These are phyloP conservation scores for Lactifluus hygrophoroides DNA, from an alignment of 768 basidiomycete genomes.

Conservation along the genomic window DNA sequence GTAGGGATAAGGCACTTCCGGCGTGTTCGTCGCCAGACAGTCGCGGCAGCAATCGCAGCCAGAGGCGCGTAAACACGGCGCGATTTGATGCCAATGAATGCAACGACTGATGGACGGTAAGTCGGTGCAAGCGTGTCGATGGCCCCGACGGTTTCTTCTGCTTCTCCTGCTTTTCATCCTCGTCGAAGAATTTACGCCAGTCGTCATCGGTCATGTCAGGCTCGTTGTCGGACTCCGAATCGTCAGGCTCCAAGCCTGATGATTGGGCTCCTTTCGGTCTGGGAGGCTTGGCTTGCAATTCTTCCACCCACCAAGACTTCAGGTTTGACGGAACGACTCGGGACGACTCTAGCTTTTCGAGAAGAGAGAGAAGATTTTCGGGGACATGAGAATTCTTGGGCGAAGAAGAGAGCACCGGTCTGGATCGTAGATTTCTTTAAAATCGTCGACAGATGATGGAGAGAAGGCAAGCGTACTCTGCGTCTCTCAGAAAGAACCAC, in stretches of 20 bases:
- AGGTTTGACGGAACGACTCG: slow-evolving; percentile 62
- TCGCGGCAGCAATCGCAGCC: slow-evolving; percentile 63
- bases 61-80: slow-evolving; percentile 73
- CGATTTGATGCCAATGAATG: slow-evolving; percentile 71
- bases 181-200: slow-evolving; percentile 83
- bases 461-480: slow-evolving; percentile 41
- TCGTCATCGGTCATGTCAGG: slow-evolving; percentile 42
- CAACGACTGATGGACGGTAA: slow-evolving; percentile 70
- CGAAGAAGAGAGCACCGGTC: slow-evolving; percentile 24
- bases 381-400: slow-evolving; percentile 29
- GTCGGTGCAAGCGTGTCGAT: slow-evolving; percentile 44
- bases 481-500: slow-evolving; percentile 82
- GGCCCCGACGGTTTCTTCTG: slow-evolving; percentile 32
- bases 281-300: slow-evolving; percentile 49
- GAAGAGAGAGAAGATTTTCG: slow-evolving; percentile 51
- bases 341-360: slow-evolving; percentile 64
- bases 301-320: slow-evolving; percentile 72
- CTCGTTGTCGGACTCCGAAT: slow-evolving; percentile 27
- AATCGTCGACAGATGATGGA: neutral
- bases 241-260: slow-evolving; percentile 7
- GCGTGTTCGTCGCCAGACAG: slow-evolving; percentile 34
- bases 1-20: slow-evolving; percentile 37
- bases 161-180: slow-evolving; percentile 33
- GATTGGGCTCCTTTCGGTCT: slow-evolving; percentile 30
- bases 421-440: slow-evolving; percentile 24